Percentiles rank a stretch among this genome's conserved stretches.
Conservation (phyloP, 495 filamentous ascomycete genomes). For the Aspergillus ostianus region DNA sequence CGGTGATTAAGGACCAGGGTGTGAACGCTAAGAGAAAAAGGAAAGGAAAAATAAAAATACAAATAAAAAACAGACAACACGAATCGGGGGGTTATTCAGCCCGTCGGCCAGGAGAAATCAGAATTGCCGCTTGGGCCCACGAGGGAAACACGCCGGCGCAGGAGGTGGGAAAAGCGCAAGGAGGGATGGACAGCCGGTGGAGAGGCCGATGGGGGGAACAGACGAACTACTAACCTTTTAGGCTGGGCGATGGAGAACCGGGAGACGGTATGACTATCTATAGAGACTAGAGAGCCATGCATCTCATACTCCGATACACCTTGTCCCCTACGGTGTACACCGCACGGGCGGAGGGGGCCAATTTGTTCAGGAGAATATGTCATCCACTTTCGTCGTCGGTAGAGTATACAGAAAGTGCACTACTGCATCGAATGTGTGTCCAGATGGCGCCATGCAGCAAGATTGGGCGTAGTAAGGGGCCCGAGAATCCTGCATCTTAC, state of each 20-base stretch:
- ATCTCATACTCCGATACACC: not conserved
- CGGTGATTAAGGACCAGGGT: not conserved
- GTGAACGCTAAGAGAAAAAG: not conserved
- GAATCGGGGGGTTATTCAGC: constrained; percentile 4
- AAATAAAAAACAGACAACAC: too few species aligned
- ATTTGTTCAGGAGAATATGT: not conserved
- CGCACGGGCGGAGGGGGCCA: not conserved
- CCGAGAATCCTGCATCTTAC: not conserved
- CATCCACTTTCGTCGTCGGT: not conserved
- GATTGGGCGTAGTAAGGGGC: not conserved
- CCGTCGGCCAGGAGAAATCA: constrained; percentile 12
- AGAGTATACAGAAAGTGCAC: not conserved
- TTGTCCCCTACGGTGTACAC: too few species aligned
- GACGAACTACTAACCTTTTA: constrained; percentile 7
- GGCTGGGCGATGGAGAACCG: not conserved
- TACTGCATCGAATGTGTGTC: not conserved
- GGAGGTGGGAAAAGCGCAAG: not conserved
- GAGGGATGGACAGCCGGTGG: constrained; percentile 10
- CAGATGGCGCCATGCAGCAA: not conserved
- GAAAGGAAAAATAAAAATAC: constrained; percentile 4
- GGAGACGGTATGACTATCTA: not conserved
- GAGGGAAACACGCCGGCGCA: constrained; percentile 13
- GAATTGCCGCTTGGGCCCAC: constrained; percentile 18
- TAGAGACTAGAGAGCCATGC: not conserved
- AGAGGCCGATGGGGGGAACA: constrained; percentile 4